Evolutionary conservation across 179 eudicot species (phyloP).

Genomic region (Amaranthus tricolor): DNA sequence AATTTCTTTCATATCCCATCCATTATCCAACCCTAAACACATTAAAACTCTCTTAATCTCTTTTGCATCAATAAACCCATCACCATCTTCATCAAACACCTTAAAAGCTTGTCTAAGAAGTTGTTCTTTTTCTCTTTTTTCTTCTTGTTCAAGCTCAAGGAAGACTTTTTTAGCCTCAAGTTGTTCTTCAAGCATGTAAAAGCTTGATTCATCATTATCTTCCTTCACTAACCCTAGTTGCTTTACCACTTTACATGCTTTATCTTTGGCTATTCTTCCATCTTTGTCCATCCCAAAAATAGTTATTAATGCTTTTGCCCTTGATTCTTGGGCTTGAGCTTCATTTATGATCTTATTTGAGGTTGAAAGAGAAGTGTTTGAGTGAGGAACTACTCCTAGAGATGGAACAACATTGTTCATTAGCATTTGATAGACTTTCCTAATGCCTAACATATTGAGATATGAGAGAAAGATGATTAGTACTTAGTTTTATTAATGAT

Average conservation of each 20-base stretch:
- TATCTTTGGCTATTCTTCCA: constrained; percentile 37
- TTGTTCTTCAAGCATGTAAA: constrained; percentile 25
- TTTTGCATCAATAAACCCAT: constrained; percentile 45
- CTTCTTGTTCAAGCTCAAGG: constrained; percentile 27
- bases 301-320: constrained; percentile 34
- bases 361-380: constrained; percentile 13
- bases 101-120: constrained; percentile 35
- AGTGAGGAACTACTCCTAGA: constrained; percentile 33
- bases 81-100: constrained; percentile 43
- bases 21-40: constrained; percentile 43
- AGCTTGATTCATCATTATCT: constrained; percentile 20
- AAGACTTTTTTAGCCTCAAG: constrained; percentile 28
- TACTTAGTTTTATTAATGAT: not conserved
- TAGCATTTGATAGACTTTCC: constrained; percentile 26
- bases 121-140: constrained; percentile 25
- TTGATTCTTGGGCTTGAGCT: constrained; percentile 20
- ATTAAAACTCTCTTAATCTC: constrained; percentile 44
- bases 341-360: constrained; percentile 7
- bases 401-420: constrained; percentile 25
- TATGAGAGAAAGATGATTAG: not conserved
- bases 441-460: constrained; percentile 31
- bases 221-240: constrained; percentile 32
- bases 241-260: constrained; percentile 35
- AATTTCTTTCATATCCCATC: constrained; percentile 37
- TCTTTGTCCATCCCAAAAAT: constrained; percentile 42